phyloP scores from a whole-genome alignment of 106 monocot species.

The Apostasia shenzhenica region DNA sequence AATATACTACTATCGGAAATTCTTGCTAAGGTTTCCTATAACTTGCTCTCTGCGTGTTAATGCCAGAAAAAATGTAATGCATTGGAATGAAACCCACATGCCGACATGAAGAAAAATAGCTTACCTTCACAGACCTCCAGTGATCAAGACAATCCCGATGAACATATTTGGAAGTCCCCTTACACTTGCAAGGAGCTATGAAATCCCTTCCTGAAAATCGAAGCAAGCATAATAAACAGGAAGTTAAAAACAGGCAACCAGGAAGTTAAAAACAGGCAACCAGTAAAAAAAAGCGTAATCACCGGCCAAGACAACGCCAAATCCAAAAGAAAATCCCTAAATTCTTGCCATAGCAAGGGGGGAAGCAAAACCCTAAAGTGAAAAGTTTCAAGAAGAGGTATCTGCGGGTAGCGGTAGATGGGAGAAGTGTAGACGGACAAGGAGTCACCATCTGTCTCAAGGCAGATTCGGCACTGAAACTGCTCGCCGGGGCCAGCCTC shows the following conservation, averaged over 20 bases:
- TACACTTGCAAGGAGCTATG: conserved; percentile 81
- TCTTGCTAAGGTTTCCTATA: too few relatives aligned
- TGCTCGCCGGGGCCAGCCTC: conserved; percentile 59
- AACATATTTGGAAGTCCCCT: conserved; percentile 74
- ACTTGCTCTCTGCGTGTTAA: too few relatives aligned
- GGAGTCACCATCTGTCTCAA: conserved; percentile 49
- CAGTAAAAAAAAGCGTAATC: background rate
- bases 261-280: background rate
- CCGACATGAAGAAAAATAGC: background rate
- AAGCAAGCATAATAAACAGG: background rate
- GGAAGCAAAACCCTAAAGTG: conserved; percentile 2
- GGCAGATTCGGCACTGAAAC: conserved; percentile 76
- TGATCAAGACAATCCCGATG: conserved; percentile 77
- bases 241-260: background rate
- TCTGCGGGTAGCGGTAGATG: background rate
- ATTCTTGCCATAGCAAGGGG: background rate
- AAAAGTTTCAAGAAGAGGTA: conserved; percentile 1
- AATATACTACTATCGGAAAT: too few relatives aligned
- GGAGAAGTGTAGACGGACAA: background rate
- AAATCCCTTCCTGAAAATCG: conserved; percentile 62
- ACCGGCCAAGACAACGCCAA: background rate
- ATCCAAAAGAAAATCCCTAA: background rate
- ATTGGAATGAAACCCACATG: too few relatives aligned
- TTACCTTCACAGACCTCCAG: conserved; percentile 63
- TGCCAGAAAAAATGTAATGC: too few relatives aligned